Conservation (phyloP, 2,329 filamentous ascomycete genomes). For the Iodosphaeria phyllophila region DNA sequence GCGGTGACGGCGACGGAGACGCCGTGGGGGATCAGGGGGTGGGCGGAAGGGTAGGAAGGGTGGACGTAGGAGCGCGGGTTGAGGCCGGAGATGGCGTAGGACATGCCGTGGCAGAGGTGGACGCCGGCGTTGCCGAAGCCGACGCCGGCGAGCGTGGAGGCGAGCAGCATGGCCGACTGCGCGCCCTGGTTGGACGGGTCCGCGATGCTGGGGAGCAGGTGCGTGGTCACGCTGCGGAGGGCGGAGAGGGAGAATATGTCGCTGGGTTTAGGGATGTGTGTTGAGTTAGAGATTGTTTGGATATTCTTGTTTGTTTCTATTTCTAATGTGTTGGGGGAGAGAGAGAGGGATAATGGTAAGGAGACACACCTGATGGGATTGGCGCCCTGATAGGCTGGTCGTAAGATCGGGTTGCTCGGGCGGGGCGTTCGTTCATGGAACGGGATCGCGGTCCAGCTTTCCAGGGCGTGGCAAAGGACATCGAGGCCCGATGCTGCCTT, state of each 20-base stretch:
- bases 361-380: too few relatives aligned
- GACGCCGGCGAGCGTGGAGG: conserved; percentile 82
- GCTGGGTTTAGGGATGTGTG: too few relatives aligned
- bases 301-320: too few relatives aligned
- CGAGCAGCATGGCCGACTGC: conserved; percentile 87
- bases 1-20: conserved; percentile 89
- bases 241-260: conserved; percentile 92
- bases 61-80: conserved; percentile 88
- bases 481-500: conserved; percentile 85
- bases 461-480: conserved; percentile 85
- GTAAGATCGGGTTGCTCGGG: conserved; percentile 72
- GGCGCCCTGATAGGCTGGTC: conserved; percentile 89
- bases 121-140: conserved; percentile 97
- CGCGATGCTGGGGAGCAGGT: conserved; percentile 69
- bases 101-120: conserved; percentile 72
- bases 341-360: too few relatives aligned
- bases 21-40: conserved; percentile 81
- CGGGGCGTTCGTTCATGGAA: conserved; percentile 72
- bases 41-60: conserved; percentile 58
- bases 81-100: conserved; percentile 89
- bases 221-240: conserved; percentile 69
- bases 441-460: conserved; percentile 95
- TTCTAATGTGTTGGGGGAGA: too few relatives aligned
- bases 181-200: conserved; percentile 87
- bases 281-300: too few relatives aligned